These are phyloP conservation scores for Leccinum boreale DNA, from an alignment of 768 basidiomycete species.

Conservation along the genomic window DNA sequence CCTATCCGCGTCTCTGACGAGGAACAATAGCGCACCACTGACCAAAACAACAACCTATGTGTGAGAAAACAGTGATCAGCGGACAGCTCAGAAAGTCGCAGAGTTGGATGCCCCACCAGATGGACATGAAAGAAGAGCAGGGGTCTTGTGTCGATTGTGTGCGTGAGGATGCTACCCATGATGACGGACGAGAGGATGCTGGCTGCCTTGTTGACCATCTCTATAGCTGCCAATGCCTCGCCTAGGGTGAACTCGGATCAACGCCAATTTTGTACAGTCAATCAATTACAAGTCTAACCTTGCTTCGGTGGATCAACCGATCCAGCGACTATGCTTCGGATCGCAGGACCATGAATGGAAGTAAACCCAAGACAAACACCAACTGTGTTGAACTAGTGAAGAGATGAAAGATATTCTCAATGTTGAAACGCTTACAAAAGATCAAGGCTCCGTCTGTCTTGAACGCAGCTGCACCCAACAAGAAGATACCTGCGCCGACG, in stretches of 20 bases:
- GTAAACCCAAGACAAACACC: conserved; percentile 16
- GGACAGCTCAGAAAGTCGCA: neutral
- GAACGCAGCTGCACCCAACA: conserved; percentile 13
- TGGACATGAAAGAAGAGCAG: conserved; percentile 25
- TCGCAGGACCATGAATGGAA: conserved; percentile 15
- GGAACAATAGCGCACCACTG: conserved; percentile 18
- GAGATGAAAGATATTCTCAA: neutral
- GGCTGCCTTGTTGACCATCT: conserved; percentile 25
- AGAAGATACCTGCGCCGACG: conserved; percentile 10
- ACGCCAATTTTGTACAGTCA: too few relatives aligned
- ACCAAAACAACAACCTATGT: conserved; percentile 16
- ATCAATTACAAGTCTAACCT: conserved; percentile 11
- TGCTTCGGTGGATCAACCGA: conserved; percentile 29
- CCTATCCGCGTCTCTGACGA: conserved; percentile 23
- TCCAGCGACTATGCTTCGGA: conserved; percentile 24
- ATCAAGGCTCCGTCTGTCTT: conserved; percentile 5
- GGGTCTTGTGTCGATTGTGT: conserved; percentile 20
- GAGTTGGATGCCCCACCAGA: conserved; percentile 5
- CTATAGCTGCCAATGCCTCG: conserved; percentile 27
- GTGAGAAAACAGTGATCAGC: neutral
- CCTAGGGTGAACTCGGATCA: conserved; percentile 11
- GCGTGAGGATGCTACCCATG: conserved; percentile 28
- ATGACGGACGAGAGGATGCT: conserved; percentile 25
- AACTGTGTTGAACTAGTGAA: conserved; percentile 13
- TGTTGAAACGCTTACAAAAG: conserved; percentile 10